Percentiles rank a stretch among this genome's conserved stretches.
phyloP scores from a whole-genome alignment of 345 rosid genomes.

The Eucalyptus tenuipes region DNA sequence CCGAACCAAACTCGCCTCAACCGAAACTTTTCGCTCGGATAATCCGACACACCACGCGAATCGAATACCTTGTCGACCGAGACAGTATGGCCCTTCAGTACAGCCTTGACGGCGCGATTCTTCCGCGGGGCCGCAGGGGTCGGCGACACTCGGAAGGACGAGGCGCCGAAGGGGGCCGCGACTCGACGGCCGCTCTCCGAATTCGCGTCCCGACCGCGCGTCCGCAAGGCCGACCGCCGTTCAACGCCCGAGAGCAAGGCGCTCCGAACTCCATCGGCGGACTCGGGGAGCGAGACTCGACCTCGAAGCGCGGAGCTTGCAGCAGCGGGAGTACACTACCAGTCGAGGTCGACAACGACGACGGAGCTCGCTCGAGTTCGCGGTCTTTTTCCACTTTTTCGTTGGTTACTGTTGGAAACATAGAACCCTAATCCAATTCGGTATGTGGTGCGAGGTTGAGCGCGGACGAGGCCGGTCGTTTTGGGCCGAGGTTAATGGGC shows the following conservation, averaged over 20 bases:
- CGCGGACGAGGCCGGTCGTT: background rate
- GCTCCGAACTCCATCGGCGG: constrained; percentile 22
- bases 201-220: background rate
- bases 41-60: background rate
- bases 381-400: background rate
- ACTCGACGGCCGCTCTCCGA: background rate
- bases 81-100: background rate
- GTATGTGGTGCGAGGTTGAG: background rate
- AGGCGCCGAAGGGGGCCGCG: background rate
- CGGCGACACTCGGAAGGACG: constrained; percentile 1
- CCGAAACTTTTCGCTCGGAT: background rate
- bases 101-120: constrained; percentile 6
- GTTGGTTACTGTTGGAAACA: background rate
- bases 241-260: constrained; percentile 12
- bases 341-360: background rate
- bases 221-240: background rate
- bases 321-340: background rate
- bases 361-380: background rate
- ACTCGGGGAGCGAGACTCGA: background rate
- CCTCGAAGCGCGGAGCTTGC: background rate
- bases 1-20: background rate
- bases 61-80: background rate
- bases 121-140: background rate
- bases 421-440: background rate
- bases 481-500: background rate